Base-by-base conservation (phyloP, 148 eudicot genomes). In the Bassia scoparia region DNA sequence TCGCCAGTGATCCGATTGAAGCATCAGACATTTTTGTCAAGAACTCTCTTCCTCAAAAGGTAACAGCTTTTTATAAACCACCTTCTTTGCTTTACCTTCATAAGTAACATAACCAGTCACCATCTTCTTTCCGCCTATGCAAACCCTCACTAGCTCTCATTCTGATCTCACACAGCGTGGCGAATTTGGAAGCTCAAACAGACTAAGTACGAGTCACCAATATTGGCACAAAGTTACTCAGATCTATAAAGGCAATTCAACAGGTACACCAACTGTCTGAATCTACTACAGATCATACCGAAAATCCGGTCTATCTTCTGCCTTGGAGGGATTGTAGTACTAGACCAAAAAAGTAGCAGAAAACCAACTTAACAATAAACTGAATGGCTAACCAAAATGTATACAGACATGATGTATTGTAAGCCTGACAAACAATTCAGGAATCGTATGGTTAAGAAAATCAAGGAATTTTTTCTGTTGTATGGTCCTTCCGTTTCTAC, bases 1-100 rank as follows among this genome's bases (percentile, higher is more conserved):
- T 75, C 83, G 4, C 93, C 96, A 13, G 89, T 87, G 3, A 92
- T 81, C 97, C 93, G 29, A 92, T 73, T 11, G 97, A 92, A 24
- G 81, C 66, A 58, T 92, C 96, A 3, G 97, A 88, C 89, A 92
- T 88, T 72, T 83, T 88, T 6, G 84, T 81, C 74, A 89, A 38
- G 87, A 80, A 87, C 78, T 76, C 89, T 76, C 82, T 79, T 92
- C 69, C 96, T 92, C 68, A 80, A 20, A n/a, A 16, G 95, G 83
- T 78, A 84, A 35, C 49, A 80, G 70, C 72, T 23, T 73, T 26
- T 69, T 61, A 48, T 72, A 76, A 69, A 62, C 73, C 46, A 53
- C 73, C 26, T 78, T 66, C 2, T 43, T 70, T 21, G n/a, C 50
- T 56, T 59, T 75, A n/a, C 37, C 49, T 62, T 50, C 55, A n/a